phyloP scores from a whole-genome alignment of 1,284 basidiomycete species.

The Cystobasidium slooffiae region DNA sequence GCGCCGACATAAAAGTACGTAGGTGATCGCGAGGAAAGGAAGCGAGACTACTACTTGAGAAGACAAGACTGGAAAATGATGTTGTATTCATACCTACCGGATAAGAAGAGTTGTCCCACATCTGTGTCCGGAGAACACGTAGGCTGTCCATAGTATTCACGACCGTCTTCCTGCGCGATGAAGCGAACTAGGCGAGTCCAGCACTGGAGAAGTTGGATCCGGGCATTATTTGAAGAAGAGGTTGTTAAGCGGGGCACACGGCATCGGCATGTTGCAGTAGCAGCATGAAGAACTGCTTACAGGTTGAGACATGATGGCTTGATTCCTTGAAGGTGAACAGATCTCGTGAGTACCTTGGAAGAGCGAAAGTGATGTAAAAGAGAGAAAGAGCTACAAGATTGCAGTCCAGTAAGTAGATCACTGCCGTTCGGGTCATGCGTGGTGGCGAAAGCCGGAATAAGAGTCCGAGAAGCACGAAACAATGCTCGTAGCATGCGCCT shows the following conservation, averaged over 20 bases:
- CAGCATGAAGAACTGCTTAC: not conserved
- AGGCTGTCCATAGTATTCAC: conserved; percentile 77
- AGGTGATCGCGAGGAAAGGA: conserved; percentile 5
- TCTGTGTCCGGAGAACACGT: conserved; percentile 69
- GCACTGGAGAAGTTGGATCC: conserved; percentile 19
- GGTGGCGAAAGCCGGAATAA: conserved; percentile 12
- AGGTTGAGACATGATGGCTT: not conserved
- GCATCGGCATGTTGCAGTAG: not conserved
- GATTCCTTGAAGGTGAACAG: not conserved
- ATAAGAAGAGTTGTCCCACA: conserved; percentile 45
- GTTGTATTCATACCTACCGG: not conserved
- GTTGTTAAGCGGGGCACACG: too few species aligned
- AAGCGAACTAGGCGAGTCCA: conserved; percentile 74
- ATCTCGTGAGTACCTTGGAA: too few species aligned
- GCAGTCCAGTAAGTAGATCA: not conserved
- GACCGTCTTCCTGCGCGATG: conserved; percentile 72
- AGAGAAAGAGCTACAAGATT: not conserved
- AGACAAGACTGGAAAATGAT: not conserved
- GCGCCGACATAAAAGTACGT: not conserved
- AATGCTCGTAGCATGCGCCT: too few species aligned
- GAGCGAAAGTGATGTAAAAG: too few species aligned
- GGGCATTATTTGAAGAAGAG: not conserved
- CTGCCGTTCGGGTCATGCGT: not conserved
- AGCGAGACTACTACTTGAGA: not conserved
- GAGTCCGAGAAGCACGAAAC: not conserved